Percentiles rank a stretch among this genome's conserved stretches.
These are phyloP conservation scores for Colletotrichum caudatum DNA, from an alignment of 2,329 filamentous ascomycete species.

Conservation along the genomic window DNA sequence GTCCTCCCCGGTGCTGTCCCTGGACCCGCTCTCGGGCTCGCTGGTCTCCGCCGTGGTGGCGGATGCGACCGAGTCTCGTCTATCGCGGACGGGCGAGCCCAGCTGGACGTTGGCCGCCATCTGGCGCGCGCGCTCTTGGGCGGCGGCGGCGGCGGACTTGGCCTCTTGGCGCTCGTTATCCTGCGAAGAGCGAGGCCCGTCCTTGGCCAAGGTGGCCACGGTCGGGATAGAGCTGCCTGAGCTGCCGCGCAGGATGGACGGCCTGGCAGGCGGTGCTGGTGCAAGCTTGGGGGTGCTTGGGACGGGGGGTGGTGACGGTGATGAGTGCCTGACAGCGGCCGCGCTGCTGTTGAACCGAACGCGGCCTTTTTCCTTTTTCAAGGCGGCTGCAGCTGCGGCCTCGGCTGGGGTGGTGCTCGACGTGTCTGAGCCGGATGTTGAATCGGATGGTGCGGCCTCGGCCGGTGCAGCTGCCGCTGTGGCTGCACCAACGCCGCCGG, in stretches of 20 bases:
- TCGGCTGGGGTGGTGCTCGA: slow-evolving; percentile 19
- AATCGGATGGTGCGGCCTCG: slow-evolving; percentile 15
- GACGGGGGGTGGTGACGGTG: slow-evolving; percentile 39
- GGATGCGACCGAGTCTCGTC: slow-evolving; percentile 55
- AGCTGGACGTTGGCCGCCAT: slow-evolving; percentile 56
- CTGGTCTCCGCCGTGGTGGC: slow-evolving; percentile 48
- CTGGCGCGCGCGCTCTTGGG: slow-evolving; percentile 57
- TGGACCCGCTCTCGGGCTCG: slow-evolving; percentile 45
- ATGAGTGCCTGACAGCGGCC: slow-evolving; percentile 48
- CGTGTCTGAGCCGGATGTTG: slow-evolving; percentile 11
- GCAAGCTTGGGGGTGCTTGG: slow-evolving; percentile 21
- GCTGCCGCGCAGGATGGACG: slow-evolving; percentile 58
- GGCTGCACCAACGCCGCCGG: slow-evolving; percentile 23
- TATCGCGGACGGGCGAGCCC: slow-evolving; percentile 52
- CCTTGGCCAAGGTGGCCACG: slow-evolving; percentile 26
- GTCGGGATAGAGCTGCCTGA: slow-evolving; percentile 55
- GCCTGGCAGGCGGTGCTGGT: slow-evolving; percentile 23
- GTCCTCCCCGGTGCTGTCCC: slow-evolving; percentile 40
- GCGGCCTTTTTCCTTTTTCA: slow-evolving; percentile 59
- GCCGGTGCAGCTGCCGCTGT: slow-evolving; percentile 15
- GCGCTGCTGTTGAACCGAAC: slow-evolving; percentile 63
- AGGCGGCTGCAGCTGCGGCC: slow-evolving; percentile 42
- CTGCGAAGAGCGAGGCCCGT: slow-evolving; percentile 19
- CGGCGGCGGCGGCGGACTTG: slow-evolving; percentile 54
- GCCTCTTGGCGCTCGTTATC: slow-evolving; percentile 44